These are phyloP conservation scores for Calonectria pauciramosa DNA, from an alignment of 2,329 filamentous ascomycete genomes.

Conservation along the genomic window DNA sequence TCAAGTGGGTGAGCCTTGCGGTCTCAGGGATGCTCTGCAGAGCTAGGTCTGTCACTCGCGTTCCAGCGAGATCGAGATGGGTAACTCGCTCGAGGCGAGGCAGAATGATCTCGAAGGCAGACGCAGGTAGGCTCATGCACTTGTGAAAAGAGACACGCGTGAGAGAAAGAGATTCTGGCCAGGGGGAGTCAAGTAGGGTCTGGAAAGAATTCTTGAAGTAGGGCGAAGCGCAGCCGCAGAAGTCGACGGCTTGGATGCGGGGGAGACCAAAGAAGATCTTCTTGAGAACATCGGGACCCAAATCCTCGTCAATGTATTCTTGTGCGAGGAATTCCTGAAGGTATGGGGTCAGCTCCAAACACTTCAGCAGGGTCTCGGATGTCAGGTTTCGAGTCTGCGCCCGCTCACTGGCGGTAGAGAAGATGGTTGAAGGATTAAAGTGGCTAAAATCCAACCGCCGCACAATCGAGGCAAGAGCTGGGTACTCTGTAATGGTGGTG, in stretches of 20 bases:
- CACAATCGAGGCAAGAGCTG: conserved; percentile 80
- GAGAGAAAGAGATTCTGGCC: conserved; percentile 70
- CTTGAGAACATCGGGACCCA: conserved; percentile 75
- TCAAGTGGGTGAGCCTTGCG: conserved; percentile 82
- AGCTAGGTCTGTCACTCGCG: conserved; percentile 79
- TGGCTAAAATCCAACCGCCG: conserved; percentile 87
- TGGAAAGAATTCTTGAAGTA: conserved; percentile 77
- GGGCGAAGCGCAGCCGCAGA: conserved; percentile 80
- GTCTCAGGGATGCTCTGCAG: conserved; percentile 78
- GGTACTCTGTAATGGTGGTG: conserved; percentile 75
- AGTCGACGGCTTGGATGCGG: conserved; percentile 77
- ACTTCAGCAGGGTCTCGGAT: conserved; percentile 78
- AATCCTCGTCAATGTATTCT: conserved; percentile 84
- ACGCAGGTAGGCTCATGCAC: conserved; percentile 77
- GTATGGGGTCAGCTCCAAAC: conserved; percentile 78
- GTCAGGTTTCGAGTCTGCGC: conserved; percentile 83
- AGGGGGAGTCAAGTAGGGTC: conserved; percentile 65
- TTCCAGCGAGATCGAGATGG: conserved; percentile 85
- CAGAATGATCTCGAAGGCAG: conserved; percentile 77
- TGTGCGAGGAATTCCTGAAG: conserved; percentile 84
- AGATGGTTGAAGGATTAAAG: conserved; percentile 84
- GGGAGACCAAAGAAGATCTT: conserved; percentile 79
- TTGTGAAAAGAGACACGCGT: conserved; percentile 82
- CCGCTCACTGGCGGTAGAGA: conserved; percentile 81
- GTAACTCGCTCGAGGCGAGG: conserved; percentile 79